Evolutionary conservation across 2,329 filamentous ascomycete genomes (phyloP), one percentile per base, ranked within the genome.

Genomic region (Fusarium vanettenii): DNA sequence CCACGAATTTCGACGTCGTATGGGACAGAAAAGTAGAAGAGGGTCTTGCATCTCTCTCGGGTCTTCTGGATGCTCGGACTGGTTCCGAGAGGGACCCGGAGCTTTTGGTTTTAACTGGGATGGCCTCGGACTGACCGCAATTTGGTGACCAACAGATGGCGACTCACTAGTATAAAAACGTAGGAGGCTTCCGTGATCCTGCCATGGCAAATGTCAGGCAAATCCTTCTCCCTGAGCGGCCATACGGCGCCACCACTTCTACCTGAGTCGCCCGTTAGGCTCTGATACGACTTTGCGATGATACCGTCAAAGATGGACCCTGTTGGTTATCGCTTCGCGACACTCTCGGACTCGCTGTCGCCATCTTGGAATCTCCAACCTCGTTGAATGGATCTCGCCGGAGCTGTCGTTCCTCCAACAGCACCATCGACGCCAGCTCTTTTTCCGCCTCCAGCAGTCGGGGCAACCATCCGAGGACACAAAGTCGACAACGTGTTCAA

Each of bases 381-480:
- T 29, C 41, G 1, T 35, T 9, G 25, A 41, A 48, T 56, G 68
- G 61, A 20, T n/a, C 60, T 20, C 43, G 22, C 43, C 61, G 64
- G 64, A 64, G 61, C 35, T 52, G 43, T 29, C 22, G 14, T 41
- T 74, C 18, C 35, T n/a, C 35, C 39, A 64, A 33, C 39, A 31
- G 8, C 29, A 20, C 9, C 27, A 35, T 33, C 41, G 20, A 56
- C 22, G 18, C 41, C 41, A 61, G 9, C 37, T 37, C 25, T 60
- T 62, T 27, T n/a, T 55, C 39, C 31, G 29, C 18, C 43, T 64
- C 52, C 63, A 74, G 41, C 39, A 67, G 50, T 56, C 48, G 43
- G 35, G 43, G 9, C 45, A 76, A 18, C 41, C 27, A 4, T 41
- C 50, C 5, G 52, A 33, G n/a, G 56, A n/a, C 18, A 56, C 37